phyloP scores from a whole-genome alignment of 495 filamentous ascomycete genomes.

The Xylaria acuta region DNA sequence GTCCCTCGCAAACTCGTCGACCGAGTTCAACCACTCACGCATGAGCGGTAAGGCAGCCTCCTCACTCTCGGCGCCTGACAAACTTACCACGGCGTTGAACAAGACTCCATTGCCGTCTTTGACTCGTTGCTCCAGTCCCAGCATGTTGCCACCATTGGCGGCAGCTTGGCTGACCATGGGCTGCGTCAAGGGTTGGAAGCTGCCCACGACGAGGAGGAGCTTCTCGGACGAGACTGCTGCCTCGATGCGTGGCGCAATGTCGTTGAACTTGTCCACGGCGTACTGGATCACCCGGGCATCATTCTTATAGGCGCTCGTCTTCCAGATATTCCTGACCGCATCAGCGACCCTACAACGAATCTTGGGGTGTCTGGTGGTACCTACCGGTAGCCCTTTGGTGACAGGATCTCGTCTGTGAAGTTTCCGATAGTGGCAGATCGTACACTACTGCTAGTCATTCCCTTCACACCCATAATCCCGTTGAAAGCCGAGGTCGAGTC shows the following conservation, averaged over 20 bases:
- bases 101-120: conserved; percentile 35
- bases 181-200: conserved; percentile 52
- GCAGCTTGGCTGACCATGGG: conserved; percentile 48
- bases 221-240: conserved; percentile 10
- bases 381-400: conserved; percentile 20
- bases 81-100: conserved; percentile 26
- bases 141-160: conserved; percentile 55
- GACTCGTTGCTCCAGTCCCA: conserved; percentile 46
- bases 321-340: conserved; percentile 17
- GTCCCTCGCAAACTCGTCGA: conserved; percentile 31
- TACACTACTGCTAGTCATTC: not conserved
- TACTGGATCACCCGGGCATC: conserved; percentile 24
- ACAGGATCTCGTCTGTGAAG: conserved; percentile 21
- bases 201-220: conserved; percentile 41
- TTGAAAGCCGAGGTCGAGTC: conserved; percentile 15
- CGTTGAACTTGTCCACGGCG: conserved; percentile 15
- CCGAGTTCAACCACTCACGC: conserved; percentile 21
- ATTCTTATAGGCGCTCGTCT: conserved; percentile 17
- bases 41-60: conserved; percentile 25
- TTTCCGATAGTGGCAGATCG: conserved; percentile 5
- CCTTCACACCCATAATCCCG: not conserved
- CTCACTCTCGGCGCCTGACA: conserved; percentile 32
- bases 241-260: conserved; percentile 9
- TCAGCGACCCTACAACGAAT: not conserved
- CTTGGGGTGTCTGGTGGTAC: not conserved